phyloP scores from a whole-genome alignment of 2,329 filamentous ascomycete species.

The Penicillium vulpinum region DNA sequence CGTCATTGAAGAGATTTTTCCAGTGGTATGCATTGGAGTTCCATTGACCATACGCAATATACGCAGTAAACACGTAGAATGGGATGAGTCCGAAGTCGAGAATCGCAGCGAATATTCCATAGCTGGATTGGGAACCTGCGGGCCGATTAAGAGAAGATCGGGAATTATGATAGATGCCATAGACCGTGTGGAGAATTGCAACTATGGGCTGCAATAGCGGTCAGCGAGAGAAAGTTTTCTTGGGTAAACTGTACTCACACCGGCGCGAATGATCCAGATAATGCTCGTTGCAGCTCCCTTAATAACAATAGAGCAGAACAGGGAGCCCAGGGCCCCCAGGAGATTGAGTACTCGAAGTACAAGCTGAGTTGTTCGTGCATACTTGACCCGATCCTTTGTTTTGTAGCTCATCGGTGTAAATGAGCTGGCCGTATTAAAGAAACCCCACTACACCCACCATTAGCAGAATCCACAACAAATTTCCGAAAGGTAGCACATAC shows the following conservation, averaged over 20 bases:
- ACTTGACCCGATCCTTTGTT: slow-evolving; percentile 71
- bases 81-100: slow-evolving; percentile 68
- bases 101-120: slow-evolving; percentile 78
- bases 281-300: slow-evolving; percentile 64
- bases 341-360: slow-evolving; percentile 66
- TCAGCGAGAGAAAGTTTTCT: not conserved
- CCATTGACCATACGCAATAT: slow-evolving; percentile 56
- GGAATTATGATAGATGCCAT: slow-evolving; percentile 77
- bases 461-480: slow-evolving; percentile 8
- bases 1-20: slow-evolving; percentile 65
- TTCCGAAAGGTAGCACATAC: slow-evolving; percentile 50
- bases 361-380: slow-evolving; percentile 68
- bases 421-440: slow-evolving; percentile 59
- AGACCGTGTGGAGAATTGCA: slow-evolving; percentile 68
- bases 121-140: slow-evolving; percentile 79
- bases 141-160: slow-evolving; percentile 70
- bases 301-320: slow-evolving; percentile 77
- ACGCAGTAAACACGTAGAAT: slow-evolving; percentile 62
- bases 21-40: slow-evolving; percentile 54
- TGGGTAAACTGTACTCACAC: slow-evolving; percentile 55
- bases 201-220: slow-evolving; percentile 65
- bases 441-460: slow-evolving; percentile 39
- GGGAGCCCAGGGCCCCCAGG: slow-evolving; percentile 66
- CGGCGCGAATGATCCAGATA: slow-evolving; percentile 74
- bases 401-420: slow-evolving; percentile 67